Evolutionary conservation across 2,329 filamentous ascomycete species (phyloP).

Genomic region (Periconia digitata): DNA sequence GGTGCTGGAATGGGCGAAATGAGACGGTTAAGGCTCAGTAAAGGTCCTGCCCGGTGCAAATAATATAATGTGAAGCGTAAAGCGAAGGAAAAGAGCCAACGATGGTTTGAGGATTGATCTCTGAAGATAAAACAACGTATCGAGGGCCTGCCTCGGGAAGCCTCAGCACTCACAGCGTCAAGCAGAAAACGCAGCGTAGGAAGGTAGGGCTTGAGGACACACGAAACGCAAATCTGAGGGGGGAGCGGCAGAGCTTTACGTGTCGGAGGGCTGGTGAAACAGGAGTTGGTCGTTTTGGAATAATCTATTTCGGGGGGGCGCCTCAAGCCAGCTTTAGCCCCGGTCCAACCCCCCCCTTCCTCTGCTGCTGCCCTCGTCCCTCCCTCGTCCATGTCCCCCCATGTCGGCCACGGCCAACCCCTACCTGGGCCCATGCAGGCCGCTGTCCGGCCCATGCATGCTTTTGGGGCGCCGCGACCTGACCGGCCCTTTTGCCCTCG

Average conservation of each 20-base stretch:
- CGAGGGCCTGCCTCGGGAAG: constrained; percentile 42
- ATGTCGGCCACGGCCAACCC: too few species aligned
- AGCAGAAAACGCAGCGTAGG: constrained; percentile 35
- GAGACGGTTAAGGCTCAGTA: constrained; percentile 32
- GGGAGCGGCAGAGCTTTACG: constrained; percentile 43
- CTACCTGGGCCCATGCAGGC: too few species aligned
- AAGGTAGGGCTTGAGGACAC: constrained; percentile 38
- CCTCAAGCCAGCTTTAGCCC: constrained; percentile 15
- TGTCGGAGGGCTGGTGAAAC: constrained; percentile 44
- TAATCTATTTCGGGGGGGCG: constrained; percentile 34
- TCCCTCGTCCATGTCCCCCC: too few species aligned
- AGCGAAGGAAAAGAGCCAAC: constrained; percentile 39
- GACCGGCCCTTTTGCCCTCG: too few species aligned
- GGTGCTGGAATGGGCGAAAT: constrained; percentile 20
- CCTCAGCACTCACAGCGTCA: constrained; percentile 37
- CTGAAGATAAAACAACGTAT: constrained; percentile 39
- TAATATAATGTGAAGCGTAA: constrained; percentile 41
- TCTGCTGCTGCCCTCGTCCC: not conserved
- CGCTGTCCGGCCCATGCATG: too few species aligned
- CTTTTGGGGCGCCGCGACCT: too few species aligned
- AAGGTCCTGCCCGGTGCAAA: constrained; percentile 43
- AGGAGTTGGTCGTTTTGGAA: constrained; percentile 43
- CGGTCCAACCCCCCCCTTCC: too few species aligned
- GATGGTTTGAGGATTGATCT: constrained; percentile 41
- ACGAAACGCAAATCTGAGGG: constrained; percentile 43